Conservation (phyloP, 1,284 basidiomycete species). For the Austroboletus novae-zelandiae region DNA sequence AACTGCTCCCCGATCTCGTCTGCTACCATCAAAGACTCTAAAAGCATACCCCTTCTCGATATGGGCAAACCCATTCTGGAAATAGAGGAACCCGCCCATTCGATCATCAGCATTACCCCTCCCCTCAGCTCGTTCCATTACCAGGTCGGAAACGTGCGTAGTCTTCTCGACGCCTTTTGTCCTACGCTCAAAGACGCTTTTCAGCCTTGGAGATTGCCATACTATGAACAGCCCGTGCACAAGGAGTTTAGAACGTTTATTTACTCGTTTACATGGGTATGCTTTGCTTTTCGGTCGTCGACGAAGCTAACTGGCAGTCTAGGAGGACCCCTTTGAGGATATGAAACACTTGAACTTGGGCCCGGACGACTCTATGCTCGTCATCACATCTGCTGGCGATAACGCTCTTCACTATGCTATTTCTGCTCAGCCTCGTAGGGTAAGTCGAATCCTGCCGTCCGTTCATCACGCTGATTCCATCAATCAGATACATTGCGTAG, state of each 20-base stretch:
- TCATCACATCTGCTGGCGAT: conserved; percentile 57
- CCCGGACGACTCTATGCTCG: conserved; percentile 49
- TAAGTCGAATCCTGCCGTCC: conserved; percentile 18
- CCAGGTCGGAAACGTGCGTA: conserved; percentile 54
- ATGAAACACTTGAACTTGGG: conserved; percentile 66
- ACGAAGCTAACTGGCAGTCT: conserved; percentile 4
- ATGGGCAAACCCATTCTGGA: no score
- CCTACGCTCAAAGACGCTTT: conserved; percentile 1
- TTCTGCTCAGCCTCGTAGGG: conserved; percentile 54
- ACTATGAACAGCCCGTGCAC: conserved; percentile 71
- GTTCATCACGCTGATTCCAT: no score
- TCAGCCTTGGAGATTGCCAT: conserved; percentile 74
- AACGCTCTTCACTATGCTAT: conserved; percentile 84
- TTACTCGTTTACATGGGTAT: conserved; percentile 71
- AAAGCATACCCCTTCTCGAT: no score
- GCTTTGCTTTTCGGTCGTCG: not conserved
- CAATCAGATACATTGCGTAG: no score
- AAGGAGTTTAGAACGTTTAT: conserved; percentile 78
- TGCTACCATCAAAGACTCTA: conserved; percentile 32
- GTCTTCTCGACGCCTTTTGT: not conserved
- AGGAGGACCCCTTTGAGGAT: conserved; percentile 79
- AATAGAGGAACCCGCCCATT: no score
- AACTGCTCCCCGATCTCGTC: conserved; percentile 44
- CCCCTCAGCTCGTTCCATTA: conserved; percentile 60
- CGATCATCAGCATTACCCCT: no score